Conservation (phyloP, 257 asterid species). For the Prunella vulgaris region DNA sequence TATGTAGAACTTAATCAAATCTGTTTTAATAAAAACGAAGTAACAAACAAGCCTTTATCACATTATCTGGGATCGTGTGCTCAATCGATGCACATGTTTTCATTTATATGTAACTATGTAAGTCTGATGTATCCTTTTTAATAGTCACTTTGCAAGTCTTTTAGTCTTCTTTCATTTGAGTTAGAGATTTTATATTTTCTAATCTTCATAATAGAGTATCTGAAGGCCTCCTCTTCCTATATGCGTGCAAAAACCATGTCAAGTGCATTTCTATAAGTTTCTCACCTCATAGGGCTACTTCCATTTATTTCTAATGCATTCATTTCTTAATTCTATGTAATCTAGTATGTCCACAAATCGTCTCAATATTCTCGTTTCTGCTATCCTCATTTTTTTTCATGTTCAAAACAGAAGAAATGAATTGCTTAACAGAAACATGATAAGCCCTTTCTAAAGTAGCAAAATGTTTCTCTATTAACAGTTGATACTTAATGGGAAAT, state of each 20-base stretch:
- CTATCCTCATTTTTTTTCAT: neutral
- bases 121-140: neutral
- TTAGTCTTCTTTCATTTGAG: neutral
- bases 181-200: neutral
- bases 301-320: neutral
- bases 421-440: neutral
- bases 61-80: neutral
- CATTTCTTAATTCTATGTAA: neutral
- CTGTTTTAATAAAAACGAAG: neutral
- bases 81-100: neutral
- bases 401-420: neutral
- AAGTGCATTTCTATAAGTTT: neutral
- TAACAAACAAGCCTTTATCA: neutral
- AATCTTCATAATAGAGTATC: neutral
- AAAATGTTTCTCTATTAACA: neutral
- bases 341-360: neutral
- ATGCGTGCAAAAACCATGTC: neutral
- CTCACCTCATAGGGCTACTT: neutral
- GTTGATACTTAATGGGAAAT: constrained; percentile 13
- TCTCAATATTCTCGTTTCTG: neutral
- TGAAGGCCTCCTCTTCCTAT: neutral
- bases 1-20: neutral
- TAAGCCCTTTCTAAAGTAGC: no score
- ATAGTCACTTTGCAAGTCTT: neutral
- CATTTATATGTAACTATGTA: no score